Evolutionary conservation across 768 basidiomycete genomes (phyloP).

Genomic region (Holtermannia corniformis): DNA sequence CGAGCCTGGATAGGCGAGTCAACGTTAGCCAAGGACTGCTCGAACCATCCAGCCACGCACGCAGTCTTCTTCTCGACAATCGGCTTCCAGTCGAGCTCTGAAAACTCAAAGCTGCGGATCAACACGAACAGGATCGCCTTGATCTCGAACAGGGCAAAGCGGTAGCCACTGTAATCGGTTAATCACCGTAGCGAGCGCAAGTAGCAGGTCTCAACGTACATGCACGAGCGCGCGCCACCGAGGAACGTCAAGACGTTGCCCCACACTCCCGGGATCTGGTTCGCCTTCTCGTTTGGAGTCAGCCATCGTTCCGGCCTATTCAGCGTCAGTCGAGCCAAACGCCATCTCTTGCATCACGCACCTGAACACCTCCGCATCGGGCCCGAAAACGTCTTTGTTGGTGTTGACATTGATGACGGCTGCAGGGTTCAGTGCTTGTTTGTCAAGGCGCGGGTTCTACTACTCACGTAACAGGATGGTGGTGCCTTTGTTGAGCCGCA

Average conservation of each 20-base stretch:
- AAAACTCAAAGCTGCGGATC: slow-evolving; percentile 36
- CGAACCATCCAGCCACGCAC: slow-evolving; percentile 16
- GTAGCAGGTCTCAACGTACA: slow-evolving; percentile 6
- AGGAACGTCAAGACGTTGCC: slow-evolving; percentile 40
- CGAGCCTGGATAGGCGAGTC: slow-evolving; percentile 18
- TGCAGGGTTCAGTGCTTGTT: slow-evolving; percentile 10
- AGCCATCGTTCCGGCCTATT: slow-evolving; percentile 17
- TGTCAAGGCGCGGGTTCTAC: background rate
- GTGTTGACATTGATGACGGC: slow-evolving; percentile 39
- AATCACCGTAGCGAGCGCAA: too few species aligned
- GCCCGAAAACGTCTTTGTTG: slow-evolving; percentile 32
- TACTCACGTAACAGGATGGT: slow-evolving; percentile 36
- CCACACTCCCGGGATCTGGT: slow-evolving; percentile 37
- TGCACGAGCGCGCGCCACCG: slow-evolving; percentile 33
- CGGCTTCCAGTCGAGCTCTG: slow-evolving; percentile 28
- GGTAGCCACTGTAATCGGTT: slow-evolving; percentile 39
- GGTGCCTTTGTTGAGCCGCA: slow-evolving; percentile 33
- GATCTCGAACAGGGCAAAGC: slow-evolving; percentile 42
- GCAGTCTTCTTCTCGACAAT: slow-evolving; percentile 32
- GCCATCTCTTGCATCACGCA: slow-evolving; percentile 4
- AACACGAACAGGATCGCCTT: slow-evolving; percentile 39
- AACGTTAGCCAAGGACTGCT: background rate
- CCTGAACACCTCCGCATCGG: slow-evolving; percentile 34
- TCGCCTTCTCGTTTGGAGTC: slow-evolving; percentile 8
- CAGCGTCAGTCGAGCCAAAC: slow-evolving; percentile 8